phyloP scores from a whole-genome alignment of 2,329 filamentous ascomycete genomes.

The Penicillium sp. region DNA sequence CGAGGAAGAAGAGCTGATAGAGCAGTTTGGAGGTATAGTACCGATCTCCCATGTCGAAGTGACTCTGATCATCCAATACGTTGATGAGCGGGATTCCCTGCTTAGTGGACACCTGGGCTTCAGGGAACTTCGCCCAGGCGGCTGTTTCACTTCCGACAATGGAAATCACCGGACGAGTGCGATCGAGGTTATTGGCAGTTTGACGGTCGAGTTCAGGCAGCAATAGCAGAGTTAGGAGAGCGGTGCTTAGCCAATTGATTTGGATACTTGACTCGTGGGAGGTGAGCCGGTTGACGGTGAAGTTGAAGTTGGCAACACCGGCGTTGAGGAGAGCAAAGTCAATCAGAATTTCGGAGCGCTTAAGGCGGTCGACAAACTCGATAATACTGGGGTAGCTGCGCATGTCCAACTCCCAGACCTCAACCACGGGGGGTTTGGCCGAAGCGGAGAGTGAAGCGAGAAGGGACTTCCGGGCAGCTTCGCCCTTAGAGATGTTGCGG shows the following conservation, averaged over 20 bases:
- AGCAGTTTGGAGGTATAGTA: neutral
- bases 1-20: neutral
- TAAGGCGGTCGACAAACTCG: constrained; percentile 33
- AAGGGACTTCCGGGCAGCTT: constrained; percentile 44
- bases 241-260: constrained; percentile 28
- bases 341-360: constrained; percentile 27
- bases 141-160: constrained; percentile 1
- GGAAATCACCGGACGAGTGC: neutral
- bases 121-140: neutral
- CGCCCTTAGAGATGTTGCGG: constrained; percentile 44
- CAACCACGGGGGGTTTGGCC: constrained; percentile 30
- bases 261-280: constrained; percentile 25
- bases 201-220: constrained; percentile 19
- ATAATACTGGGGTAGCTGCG: constrained; percentile 38
- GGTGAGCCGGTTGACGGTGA: constrained; percentile 11
- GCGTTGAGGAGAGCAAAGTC: constrained; percentile 42
- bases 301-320: constrained; percentile 24
- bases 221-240: constrained; percentile 22
- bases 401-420: constrained; percentile 50
- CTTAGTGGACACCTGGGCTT: neutral
- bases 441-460: constrained; percentile 28
- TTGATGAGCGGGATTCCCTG: neutral
- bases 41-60: neutral
- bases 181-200: neutral
- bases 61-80: neutral